Percentiles rank a stretch among this genome's conserved stretches.
Evolutionary conservation across 306 rosid genomes (phyloP).

Genomic region (Vigna mungo): DNA sequence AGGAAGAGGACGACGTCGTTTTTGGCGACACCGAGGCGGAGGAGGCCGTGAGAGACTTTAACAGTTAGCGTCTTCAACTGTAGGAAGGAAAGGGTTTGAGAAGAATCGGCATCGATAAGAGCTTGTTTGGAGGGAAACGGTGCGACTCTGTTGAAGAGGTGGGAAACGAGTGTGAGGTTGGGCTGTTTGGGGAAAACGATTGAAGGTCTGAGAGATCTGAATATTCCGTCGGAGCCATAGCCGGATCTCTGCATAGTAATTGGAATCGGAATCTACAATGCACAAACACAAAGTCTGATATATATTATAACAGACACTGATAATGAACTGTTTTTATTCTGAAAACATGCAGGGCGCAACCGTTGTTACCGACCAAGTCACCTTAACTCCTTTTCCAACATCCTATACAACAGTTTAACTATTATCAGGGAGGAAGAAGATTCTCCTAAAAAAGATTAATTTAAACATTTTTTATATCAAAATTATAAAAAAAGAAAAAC

Average conservation of each 20-base stretch:
- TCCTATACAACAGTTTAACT: too few species aligned
- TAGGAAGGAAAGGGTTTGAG: conserved; percentile 53
- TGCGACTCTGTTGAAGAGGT: conserved; percentile 63
- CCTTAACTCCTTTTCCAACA: too few species aligned
- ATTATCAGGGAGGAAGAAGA: too few species aligned
- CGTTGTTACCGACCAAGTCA: too few species aligned
- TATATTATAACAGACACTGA: too few species aligned
- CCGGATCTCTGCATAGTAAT: conserved; percentile 84
- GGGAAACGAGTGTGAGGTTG: conserved; percentile 62
- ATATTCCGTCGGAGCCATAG: conserved; percentile 77
- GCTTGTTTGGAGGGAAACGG: conserved; percentile 69
- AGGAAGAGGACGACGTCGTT: conserved; percentile 82
- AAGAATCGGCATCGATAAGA: conserved; percentile 69
- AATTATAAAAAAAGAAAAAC: too few species aligned
- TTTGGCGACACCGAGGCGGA: conserved; percentile 64
- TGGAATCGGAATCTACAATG: too few species aligned
- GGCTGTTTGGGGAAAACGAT: conserved; percentile 54
- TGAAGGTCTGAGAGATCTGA: conserved; percentile 78
- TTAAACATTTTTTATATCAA: too few species aligned
- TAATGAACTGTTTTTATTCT: too few species aligned
- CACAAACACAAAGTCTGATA: too few species aligned
- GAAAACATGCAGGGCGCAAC: too few species aligned
- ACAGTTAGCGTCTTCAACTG: conserved; percentile 56
- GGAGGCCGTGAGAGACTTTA: conserved; percentile 60
- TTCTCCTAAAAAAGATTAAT: too few species aligned